phyloP scores from a whole-genome alignment of 2,329 filamentous ascomycete genomes.

The Cercospora janseana region DNA sequence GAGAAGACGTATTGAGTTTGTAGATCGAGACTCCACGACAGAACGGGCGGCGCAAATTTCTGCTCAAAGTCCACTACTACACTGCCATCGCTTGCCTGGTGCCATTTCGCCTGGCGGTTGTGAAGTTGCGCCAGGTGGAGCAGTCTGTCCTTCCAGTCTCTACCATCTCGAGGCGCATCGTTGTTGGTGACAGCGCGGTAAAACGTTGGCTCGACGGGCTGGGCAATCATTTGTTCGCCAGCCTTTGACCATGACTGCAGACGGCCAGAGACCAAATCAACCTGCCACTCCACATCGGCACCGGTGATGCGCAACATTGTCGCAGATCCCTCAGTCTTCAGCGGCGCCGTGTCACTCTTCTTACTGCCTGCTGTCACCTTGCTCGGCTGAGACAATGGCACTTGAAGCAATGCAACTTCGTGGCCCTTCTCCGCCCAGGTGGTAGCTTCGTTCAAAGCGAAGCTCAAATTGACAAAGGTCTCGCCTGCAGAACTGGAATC shows the following conservation, averaged over 20 bases:
- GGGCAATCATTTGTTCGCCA: constrained; percentile 23
- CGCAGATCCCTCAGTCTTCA: constrained; percentile 7
- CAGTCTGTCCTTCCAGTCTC: constrained; percentile 53
- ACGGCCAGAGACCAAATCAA: constrained; percentile 26
- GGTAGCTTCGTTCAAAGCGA: constrained; percentile 37
- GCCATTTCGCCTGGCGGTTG: constrained; percentile 24
- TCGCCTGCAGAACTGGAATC: constrained; percentile 11
- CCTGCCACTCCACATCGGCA: constrained; percentile 20
- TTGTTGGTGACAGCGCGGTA: constrained; percentile 68
- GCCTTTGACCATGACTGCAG: constrained; percentile 31
- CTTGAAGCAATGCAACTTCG: constrained; percentile 40
- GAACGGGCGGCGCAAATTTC: constrained; percentile 53
- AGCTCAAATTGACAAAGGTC: constrained; percentile 30
- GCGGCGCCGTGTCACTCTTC: background rate
- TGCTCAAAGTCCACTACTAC: constrained; percentile 25
- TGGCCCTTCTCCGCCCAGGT: constrained; percentile 38
- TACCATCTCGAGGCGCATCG: constrained; percentile 54
- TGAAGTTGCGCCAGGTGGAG: constrained; percentile 25
- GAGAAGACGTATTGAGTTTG: constrained; percentile 55
- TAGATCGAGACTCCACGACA: constrained; percentile 55
- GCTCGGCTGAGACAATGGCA: constrained; percentile 24
- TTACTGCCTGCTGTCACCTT: background rate
- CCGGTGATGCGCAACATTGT: constrained; percentile 15
- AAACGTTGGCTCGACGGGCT: constrained; percentile 41
- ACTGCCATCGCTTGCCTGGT: constrained; percentile 12